phyloP scores from a whole-genome alignment of 2,329 filamentous ascomycete species.

The Exserohilum rostratum region DNA sequence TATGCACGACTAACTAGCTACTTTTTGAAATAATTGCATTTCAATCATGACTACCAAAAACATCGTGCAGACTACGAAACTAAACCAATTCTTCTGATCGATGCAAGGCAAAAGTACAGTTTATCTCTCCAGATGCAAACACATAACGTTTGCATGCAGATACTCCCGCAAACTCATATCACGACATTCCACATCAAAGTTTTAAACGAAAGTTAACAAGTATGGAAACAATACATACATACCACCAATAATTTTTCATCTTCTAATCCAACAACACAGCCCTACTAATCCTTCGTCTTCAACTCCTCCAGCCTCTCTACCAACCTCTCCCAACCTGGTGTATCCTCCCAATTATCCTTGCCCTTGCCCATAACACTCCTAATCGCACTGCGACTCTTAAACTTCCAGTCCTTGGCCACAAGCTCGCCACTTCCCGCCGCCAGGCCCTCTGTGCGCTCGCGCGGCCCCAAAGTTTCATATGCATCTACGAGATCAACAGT shows the following conservation, averaged over 20 bases:
- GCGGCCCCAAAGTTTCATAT: constrained; percentile 73
- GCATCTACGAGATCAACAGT: constrained; percentile 82
- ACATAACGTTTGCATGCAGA: no score
- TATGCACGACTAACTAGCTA: no score
- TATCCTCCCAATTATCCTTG: constrained; percentile 82
- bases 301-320: constrained; percentile 54
- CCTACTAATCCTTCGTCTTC: constrained; percentile 38
- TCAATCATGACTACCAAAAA: no score
- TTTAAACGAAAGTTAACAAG: no score
- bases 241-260: background rate
- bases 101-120: no score
- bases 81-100: no score
- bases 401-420: constrained; percentile 82
- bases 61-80: no score
- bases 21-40: no score
- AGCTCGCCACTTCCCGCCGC: constrained; percentile 58
- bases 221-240: no score
- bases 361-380: constrained; percentile 82
- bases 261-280: background rate
- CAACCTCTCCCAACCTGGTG: constrained; percentile 68
- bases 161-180: no score
- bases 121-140: no score
- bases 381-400: constrained; percentile 84
- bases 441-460: constrained; percentile 59
- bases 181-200: no score